Percentiles rank a stretch among this genome's conserved stretches.
These are phyloP conservation scores for Acarospora socialis DNA, from an alignment of 2,329 filamentous ascomycete genomes.

Conservation along the genomic window DNA sequence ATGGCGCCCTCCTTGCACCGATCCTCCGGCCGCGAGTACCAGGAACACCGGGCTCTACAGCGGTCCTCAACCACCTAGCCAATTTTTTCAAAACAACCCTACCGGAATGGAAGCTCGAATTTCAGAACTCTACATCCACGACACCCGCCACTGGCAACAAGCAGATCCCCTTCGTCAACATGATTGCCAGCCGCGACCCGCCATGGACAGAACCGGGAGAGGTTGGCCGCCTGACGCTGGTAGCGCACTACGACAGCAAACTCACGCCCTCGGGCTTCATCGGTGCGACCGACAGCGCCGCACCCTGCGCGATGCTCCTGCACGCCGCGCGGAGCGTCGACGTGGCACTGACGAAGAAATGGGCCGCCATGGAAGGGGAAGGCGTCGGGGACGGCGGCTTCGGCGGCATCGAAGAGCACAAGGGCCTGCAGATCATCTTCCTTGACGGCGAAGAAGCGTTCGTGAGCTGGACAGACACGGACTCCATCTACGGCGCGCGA, in stretches of 20 bases:
- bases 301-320: constrained; percentile 86
- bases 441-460: constrained; percentile 95
- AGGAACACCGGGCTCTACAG: constrained; percentile 60
- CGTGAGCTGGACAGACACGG: constrained; percentile 58
- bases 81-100: constrained; percentile 64
- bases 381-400: constrained; percentile 33
- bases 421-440: constrained; percentile 76
- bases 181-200: constrained; percentile 77
- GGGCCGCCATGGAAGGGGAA: constrained; percentile 54
- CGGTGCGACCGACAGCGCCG: constrained; percentile 85
- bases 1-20: constrained; percentile 64
- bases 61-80: constrained; percentile 67
- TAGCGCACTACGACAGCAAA: constrained; percentile 89
- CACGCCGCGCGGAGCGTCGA: constrained; percentile 73
- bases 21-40: constrained; percentile 81
- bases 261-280: constrained; percentile 71
- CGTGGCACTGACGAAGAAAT: constrained; percentile 63
- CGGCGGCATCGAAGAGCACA: constrained; percentile 52
- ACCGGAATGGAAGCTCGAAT: constrained; percentile 63
- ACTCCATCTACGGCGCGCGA: constrained; percentile 79
- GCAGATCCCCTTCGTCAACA: constrained; percentile 69
- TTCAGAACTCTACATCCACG: constrained; percentile 79
- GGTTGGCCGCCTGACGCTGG: constrained; percentile 67
- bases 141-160: constrained; percentile 61
- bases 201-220: constrained; percentile 65